Conservation (phyloP, 805 yeast species). For the Saccharomycopsis selenospora region DNA sequence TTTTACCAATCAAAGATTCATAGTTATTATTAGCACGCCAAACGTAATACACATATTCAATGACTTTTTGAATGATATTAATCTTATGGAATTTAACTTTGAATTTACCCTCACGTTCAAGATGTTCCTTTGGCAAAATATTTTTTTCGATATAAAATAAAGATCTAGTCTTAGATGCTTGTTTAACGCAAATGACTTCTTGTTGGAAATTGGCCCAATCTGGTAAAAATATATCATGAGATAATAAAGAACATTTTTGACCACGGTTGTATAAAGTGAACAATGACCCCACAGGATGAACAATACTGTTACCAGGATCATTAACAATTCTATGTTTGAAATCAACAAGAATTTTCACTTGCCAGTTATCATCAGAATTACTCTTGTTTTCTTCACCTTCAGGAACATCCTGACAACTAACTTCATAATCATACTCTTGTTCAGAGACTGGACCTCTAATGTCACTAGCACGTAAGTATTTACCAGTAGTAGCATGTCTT, state of each 20-base stretch:
- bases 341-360: slow-evolving; percentile 43
- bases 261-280: slow-evolving; percentile 64
- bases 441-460: slow-evolving; percentile 83
- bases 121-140: slow-evolving; percentile 43
- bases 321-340: slow-evolving; percentile 32
- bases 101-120: slow-evolving; percentile 24
- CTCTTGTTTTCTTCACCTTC: slow-evolving; percentile 42
- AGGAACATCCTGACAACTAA: slow-evolving; percentile 60
- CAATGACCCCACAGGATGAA: slow-evolving; percentile 56
- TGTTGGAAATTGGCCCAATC: slow-evolving; percentile 78
- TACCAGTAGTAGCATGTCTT: slow-evolving; percentile 63
- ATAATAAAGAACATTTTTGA: slow-evolving; percentile 60
- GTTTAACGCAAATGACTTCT: slow-evolving; percentile 80
- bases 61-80: slow-evolving; percentile 22
- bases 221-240: slow-evolving; percentile 74
- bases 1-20: slow-evolving; percentile 25
- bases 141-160: slow-evolving; percentile 71
- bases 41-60: slow-evolving; percentile 23
- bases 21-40: slow-evolving; percentile 20
- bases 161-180: slow-evolving; percentile 60
- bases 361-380: slow-evolving; percentile 65
- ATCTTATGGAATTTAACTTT: slow-evolving; percentile 23
- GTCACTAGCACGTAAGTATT: slow-evolving; percentile 55
- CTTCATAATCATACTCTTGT: slow-evolving; percentile 85
- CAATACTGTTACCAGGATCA: slow-evolving; percentile 24